A percentile compares a stretch with the other conserved stretches of the same genome.
Evolutionary conservation across 2,329 filamentous ascomycete species (phyloP).

Genomic region (Alternaria sp.): DNA sequence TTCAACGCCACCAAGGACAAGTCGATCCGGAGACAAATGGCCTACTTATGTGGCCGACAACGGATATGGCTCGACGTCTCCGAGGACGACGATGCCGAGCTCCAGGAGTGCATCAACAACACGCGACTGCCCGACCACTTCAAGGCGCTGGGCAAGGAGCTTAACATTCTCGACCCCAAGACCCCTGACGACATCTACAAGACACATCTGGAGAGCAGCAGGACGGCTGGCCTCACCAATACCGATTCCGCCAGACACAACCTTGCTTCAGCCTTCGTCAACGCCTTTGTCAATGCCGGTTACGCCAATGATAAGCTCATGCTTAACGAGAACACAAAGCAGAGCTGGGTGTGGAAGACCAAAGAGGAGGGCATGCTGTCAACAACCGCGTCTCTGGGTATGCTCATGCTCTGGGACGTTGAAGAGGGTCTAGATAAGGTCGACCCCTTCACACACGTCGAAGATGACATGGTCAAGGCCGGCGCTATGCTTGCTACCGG

Average conservation of each 20-base stretch:
- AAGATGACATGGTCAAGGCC: slow-evolving; percentile 84
- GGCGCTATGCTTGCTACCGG: slow-evolving; percentile 92
- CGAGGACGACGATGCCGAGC: slow-evolving; percentile 74
- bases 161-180: slow-evolving; percentile 96
- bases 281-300: slow-evolving; percentile 94
- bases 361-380: slow-evolving; percentile 98
- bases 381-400: slow-evolving; percentile 90
- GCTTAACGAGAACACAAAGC: slow-evolving; percentile 82
- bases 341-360: slow-evolving; percentile 98
- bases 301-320: slow-evolving; percentile 98
- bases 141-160: slow-evolving; percentile 90
- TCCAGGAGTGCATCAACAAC: slow-evolving; percentile 86
- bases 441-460: slow-evolving; percentile 88
- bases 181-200: slow-evolving; percentile 99
- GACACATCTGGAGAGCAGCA: slow-evolving; percentile 93
- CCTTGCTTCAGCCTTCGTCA: slow-evolving; percentile 93
- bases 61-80: slow-evolving; percentile 81
- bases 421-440: slow-evolving; percentile 92
- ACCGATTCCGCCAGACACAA: slow-evolving; percentile 96
- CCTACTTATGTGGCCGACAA: slow-evolving; percentile 89
- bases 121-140: slow-evolving; percentile 88
- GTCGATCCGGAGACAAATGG: slow-evolving; percentile 88
- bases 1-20: slow-evolving; percentile 82
- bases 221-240: slow-evolving; percentile 91
- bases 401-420: slow-evolving; percentile 90